A percentile compares a stretch with the other conserved stretches of the same genome.
phyloP scores from a whole-genome alignment of 2,329 filamentous ascomycete genomes.

The Verticillium albo-atrum region DNA sequence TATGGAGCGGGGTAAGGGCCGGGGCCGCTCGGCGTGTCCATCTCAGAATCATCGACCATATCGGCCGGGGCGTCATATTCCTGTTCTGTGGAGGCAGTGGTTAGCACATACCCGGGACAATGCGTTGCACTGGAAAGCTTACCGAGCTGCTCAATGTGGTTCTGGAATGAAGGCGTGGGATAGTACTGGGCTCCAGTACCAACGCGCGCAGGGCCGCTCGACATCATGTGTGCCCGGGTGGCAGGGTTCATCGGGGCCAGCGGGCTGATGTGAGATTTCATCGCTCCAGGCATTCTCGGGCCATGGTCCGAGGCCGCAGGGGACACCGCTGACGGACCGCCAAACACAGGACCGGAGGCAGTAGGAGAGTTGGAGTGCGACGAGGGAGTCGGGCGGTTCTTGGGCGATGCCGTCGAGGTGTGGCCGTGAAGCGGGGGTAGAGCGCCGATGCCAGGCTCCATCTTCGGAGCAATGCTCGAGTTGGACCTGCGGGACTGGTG shows the following conservation, averaged over 20 bases:
- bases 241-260: slow-evolving; percentile 24
- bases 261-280: slow-evolving; percentile 34
- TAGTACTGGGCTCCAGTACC: slow-evolving; percentile 59
- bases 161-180: slow-evolving; percentile 77
- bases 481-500: slow-evolving; percentile 71
- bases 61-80: slow-evolving; percentile 91
- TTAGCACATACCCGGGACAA: slow-evolving; percentile 58
- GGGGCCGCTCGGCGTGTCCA: slow-evolving; percentile 61
- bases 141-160: slow-evolving; percentile 93
- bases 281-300: slow-evolving; percentile 27
- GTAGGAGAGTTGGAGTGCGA: slow-evolving; percentile 64
- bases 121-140: slow-evolving; percentile 58
- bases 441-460: slow-evolving; percentile 48
- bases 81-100: slow-evolving; percentile 72
- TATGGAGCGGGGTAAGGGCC: slow-evolving; percentile 59
- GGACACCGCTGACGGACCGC: slow-evolving; percentile 33
- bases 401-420: slow-evolving; percentile 59
- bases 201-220: slow-evolving; percentile 26
- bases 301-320: slow-evolving; percentile 43
- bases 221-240: slow-evolving; percentile 28
- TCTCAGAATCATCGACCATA: slow-evolving; percentile 79
- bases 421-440: slow-evolving; percentile 39
- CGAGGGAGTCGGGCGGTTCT: slow-evolving; percentile 75
- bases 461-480: slow-evolving; percentile 71
- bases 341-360: slow-evolving; percentile 40